A percentile compares a stretch with the other conserved stretches of the same genome.
Evolutionary conservation across 1,139 yeast genomes (phyloP).

Genomic region (Saccharomyces hybrid): DNA sequence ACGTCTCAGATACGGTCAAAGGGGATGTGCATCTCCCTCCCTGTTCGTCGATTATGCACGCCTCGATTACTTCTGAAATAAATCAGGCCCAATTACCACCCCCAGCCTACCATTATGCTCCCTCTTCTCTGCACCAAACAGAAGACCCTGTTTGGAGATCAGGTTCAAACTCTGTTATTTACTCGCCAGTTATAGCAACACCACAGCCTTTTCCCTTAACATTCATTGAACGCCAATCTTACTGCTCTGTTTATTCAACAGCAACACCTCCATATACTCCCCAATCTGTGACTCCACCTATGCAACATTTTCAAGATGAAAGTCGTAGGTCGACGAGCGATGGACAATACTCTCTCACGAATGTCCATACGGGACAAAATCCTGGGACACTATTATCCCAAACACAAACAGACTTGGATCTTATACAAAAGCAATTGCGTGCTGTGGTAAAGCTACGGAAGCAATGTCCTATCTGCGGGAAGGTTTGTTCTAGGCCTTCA

Average conservation of each 20-base stretch:
- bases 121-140: background rate
- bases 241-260: background rate
- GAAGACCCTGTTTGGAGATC: background rate
- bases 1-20: background rate
- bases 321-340: background rate
- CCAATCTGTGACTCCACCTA: background rate
- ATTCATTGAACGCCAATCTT: background rate
- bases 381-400: background rate
- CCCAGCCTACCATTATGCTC: background rate
- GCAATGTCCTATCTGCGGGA: constrained; percentile 60
- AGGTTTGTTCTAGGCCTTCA: constrained; percentile 77
- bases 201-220: background rate
- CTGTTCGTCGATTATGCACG: background rate
- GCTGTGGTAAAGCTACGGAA: constrained; percentile 12
- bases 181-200: background rate
- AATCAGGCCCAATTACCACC: background rate
- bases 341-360: background rate
- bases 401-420: background rate
- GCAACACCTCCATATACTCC: background rate
- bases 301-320: background rate
- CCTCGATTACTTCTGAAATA: background rate
- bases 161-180: background rate
- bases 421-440: background rate
- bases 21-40: background rate
- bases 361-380: background rate